Conservation (phyloP, 2,329 filamentous ascomycete genomes). For the Exophiala mesophila region DNA sequence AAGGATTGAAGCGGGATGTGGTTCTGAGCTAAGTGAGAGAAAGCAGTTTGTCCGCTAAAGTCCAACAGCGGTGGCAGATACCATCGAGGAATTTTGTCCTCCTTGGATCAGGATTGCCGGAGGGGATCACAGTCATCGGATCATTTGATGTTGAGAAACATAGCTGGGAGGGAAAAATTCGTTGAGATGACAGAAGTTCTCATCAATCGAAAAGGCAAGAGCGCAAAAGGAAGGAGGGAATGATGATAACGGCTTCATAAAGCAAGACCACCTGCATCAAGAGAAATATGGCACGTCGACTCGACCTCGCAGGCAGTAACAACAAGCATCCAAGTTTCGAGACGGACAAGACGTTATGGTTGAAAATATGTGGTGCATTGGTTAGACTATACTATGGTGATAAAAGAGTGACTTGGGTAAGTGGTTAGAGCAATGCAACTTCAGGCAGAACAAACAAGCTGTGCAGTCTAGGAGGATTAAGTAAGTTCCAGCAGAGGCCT, state of each 20-base stretch:
- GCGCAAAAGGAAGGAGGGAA: background rate
- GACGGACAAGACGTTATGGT: too few relatives aligned
- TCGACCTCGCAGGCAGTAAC: too few relatives aligned
- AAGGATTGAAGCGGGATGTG: conserved; percentile 24
- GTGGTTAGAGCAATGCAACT: too few relatives aligned
- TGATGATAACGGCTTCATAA: too few relatives aligned
- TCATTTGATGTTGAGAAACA: background rate
- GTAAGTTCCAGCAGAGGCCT: background rate
- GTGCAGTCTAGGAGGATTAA: conserved; percentile 14
- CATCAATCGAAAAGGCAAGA: too few relatives aligned
- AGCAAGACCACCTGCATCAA: background rate
- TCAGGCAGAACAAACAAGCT: conserved; percentile 6
- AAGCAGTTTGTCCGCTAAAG: background rate
- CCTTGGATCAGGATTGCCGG: background rate
- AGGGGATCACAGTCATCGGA: background rate
- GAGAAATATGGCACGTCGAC: too few relatives aligned
- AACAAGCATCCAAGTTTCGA: too few relatives aligned
- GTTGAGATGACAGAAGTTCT: background rate
- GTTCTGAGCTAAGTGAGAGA: background rate
- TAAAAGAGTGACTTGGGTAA: conserved; percentile 11
- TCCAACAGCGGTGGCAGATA: background rate
- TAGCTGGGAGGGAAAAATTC: background rate
- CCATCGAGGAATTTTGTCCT: background rate
- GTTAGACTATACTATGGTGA: conserved; percentile 10
- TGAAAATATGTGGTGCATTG: conserved; percentile 8